Evolutionary conservation across 495 filamentous ascomycete species (phyloP), one percentile per base, ranked within the genome.

Genomic region (Parathielavia appendiculata): DNA sequence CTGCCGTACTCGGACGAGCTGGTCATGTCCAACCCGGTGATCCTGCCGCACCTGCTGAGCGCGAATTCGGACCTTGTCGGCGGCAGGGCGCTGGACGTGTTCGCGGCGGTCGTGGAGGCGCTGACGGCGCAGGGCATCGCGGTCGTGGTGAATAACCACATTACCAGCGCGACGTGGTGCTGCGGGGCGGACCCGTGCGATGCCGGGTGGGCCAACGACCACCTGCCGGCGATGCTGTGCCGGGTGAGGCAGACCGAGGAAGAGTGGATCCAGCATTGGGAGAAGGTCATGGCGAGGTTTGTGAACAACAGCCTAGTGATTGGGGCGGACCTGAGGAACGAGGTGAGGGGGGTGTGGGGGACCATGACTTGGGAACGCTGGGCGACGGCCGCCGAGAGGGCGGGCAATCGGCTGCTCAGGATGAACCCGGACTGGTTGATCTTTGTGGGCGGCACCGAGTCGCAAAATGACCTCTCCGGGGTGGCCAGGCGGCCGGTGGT

Each of bases 1-100:
- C 60, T 86, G 51, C 82, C 83, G 8, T 86, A 86, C 68, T 71
- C 75, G 12, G 83, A 86, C 62, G 81, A 86, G 72, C 76, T 84
- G 71, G 81, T 85, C 39, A 71, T 75, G 5, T 47, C 63, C 0
- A 83, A 84, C 58, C 81, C 81, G 2, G 58, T 67, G 9, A 72
- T 86, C 35, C 59, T 69, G 17, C 68, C 73, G 14, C 69, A 74
- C n/a, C 62, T 80, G 26, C 60, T 86, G 17, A 58, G 69, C 17
- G 76, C 76, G 2, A 86, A 86, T 49, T 72, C 69, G 44, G 83
- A 86, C 58, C 71, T 86, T 35, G 59, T 79, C 11, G 75, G 77
- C 9, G 41, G 65, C 50, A 66, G 73, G 12, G 83, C 82, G 30
- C 66, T 84, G 57, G 81, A 84, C 55, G 70, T 86, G 6, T 79